These are phyloP conservation scores for Maudiozyma turicensis DNA, from an alignment of 805 yeast genomes.

Conservation along the genomic window DNA sequence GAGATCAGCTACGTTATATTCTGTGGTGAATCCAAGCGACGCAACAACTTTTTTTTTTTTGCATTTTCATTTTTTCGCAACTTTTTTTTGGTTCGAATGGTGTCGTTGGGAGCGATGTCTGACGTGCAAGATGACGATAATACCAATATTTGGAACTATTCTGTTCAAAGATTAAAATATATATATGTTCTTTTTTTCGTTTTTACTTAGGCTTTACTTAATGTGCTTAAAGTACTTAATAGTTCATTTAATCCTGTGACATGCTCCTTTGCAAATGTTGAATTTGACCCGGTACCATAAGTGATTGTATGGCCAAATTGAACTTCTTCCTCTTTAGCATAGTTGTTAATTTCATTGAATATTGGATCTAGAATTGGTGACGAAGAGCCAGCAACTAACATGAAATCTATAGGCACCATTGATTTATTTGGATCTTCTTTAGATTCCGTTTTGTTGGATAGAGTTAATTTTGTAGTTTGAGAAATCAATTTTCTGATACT, in stretches of 20 bases:
- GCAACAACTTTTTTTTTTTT: neutral
- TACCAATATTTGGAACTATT: neutral
- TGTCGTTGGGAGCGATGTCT: neutral
- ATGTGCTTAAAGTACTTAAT: constrained; percentile 36
- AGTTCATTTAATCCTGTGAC: constrained; percentile 64
- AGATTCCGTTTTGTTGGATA: neutral
- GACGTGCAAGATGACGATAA: neutral
- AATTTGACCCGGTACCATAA: constrained; percentile 36
- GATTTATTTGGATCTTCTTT: constrained; percentile 4
- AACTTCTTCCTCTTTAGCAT: constrained; percentile 29
- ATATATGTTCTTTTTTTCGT: neutral
- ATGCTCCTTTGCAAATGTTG: constrained; percentile 52
- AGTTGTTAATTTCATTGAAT: constrained; percentile 42
- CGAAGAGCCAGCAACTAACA: constrained; percentile 55
- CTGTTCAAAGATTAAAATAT: neutral
- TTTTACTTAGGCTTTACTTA: neutral
- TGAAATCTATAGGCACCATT: constrained; percentile 30
- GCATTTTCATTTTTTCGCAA: neutral
- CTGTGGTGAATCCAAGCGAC: neutral
- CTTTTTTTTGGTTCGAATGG: neutral
- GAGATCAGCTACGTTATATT: neutral
- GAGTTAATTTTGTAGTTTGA: neutral
- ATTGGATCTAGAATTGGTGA: constrained; percentile 59
- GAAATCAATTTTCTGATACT: neutral
- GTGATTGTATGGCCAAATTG: constrained; percentile 50